A percentile compares a stretch with the other conserved stretches of the same genome.
These are phyloP conservation scores for Fusarium floridanum DNA, from an alignment of 2,329 filamentous ascomycete species.

Conservation along the genomic window DNA sequence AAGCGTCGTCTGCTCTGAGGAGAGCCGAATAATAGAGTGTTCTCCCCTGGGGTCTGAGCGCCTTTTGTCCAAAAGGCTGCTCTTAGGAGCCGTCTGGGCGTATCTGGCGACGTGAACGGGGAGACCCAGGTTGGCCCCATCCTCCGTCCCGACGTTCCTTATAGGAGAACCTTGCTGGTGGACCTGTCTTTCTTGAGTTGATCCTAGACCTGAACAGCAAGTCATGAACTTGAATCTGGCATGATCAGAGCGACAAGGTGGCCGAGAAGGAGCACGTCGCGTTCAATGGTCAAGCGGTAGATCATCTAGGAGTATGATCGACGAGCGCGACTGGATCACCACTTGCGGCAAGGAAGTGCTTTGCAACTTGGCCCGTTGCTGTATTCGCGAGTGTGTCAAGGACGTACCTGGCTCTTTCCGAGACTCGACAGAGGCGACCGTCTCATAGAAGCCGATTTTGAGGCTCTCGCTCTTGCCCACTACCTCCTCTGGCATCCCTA, in stretches of 20 bases:
- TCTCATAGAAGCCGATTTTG: not conserved
- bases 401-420: not conserved
- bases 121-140: not conserved
- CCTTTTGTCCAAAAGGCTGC: not conserved
- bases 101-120: not conserved
- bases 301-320: not conserved
- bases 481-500: not conserved
- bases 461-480: not conserved
- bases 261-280: too few species aligned
- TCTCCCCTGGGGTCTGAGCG: not conserved
- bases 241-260: too few species aligned
- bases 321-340: not conserved
- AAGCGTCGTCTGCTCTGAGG: not conserved
- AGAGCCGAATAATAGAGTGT: constrained; percentile 16
- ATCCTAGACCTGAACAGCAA: too few species aligned
- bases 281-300: too few species aligned
- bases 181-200: too few species aligned
- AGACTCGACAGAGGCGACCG: not conserved
- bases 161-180: too few species aligned
- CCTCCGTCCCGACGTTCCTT: too few species aligned
- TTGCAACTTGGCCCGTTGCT: not conserved
- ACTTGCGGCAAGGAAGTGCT: not conserved
- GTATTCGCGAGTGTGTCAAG: not conserved
- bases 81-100: not conserved
- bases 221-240: too few species aligned